These are phyloP conservation scores for Apiospora rasikravindrae DNA, from an alignment of 2,329 filamentous ascomycete species.

Conservation along the genomic window DNA sequence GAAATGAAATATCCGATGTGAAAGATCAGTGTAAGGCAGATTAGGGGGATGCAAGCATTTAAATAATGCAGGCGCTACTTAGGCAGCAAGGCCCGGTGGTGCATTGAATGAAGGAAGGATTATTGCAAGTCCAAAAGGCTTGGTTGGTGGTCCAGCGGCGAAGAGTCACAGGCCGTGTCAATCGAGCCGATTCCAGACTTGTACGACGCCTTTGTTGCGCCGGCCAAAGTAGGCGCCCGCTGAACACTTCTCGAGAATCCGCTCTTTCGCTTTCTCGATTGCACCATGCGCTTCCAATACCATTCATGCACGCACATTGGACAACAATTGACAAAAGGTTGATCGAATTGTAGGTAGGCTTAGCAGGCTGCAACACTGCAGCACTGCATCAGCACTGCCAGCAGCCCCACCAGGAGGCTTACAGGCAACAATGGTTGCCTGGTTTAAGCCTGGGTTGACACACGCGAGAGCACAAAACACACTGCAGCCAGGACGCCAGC, in stretches of 20 bases:
- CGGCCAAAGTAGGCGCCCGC: background rate
- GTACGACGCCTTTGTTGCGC: background rate
- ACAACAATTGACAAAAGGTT: too few species aligned
- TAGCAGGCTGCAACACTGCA: background rate
- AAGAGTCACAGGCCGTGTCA: conserved; percentile 6
- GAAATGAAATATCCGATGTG: background rate
- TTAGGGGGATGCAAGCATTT: background rate
- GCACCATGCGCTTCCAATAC: background rate
- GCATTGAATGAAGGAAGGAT: too few species aligned
- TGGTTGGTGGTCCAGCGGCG: background rate
- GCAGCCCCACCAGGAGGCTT: background rate
- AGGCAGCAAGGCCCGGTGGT: background rate
- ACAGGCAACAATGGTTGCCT: background rate
- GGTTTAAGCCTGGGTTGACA: background rate
- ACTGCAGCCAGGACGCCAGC: background rate
- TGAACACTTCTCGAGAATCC: too few species aligned
- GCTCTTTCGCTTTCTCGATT: too few species aligned
- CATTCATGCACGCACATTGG: too few species aligned
- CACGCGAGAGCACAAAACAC: background rate
- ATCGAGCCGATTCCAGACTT: background rate
- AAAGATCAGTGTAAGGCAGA: background rate
- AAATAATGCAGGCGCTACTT: background rate
- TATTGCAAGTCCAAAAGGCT: background rate
- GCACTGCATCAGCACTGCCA: background rate
- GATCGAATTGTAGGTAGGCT: background rate